Evolutionary conservation across 495 filamentous ascomycete species (phyloP).

Genomic region (Extremus antarcticus): DNA sequence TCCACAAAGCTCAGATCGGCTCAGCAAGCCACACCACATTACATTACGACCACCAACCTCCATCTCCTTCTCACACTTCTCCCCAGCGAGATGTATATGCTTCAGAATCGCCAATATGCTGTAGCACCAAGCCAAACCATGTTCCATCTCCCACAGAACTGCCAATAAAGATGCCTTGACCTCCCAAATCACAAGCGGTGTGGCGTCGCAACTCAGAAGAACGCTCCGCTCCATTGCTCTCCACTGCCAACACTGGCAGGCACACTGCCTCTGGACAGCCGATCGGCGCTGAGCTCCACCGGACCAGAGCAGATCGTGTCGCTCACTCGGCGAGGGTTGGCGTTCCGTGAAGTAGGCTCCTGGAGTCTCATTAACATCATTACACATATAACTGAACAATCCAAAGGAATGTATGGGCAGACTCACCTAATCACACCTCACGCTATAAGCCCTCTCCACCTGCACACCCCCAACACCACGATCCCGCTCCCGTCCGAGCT

Average conservation of each 20-base stretch:
- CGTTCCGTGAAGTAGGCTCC: background rate
- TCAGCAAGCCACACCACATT: too few relatives aligned
- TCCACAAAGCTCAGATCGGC: too few relatives aligned
- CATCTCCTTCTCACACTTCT: too few relatives aligned
- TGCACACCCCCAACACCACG: conserved; percentile 1
- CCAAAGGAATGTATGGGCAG: background rate
- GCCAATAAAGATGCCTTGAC: too few relatives aligned
- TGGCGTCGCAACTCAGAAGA: too few relatives aligned
- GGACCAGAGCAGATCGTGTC: background rate
- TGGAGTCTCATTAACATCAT: background rate
- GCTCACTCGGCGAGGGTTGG: background rate
- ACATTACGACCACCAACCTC: too few relatives aligned
- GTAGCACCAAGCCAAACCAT: too few relatives aligned
- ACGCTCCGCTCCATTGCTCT: background rate
- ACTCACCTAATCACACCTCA: conserved; percentile 16
- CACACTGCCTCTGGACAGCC: background rate
- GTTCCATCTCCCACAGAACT: too few relatives aligned
- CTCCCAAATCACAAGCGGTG: too few relatives aligned
- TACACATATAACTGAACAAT: background rate
- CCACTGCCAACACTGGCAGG: background rate
- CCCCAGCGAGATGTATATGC: too few relatives aligned
- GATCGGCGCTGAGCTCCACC: background rate
- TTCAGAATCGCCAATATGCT: too few relatives aligned
- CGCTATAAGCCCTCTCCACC: conserved; percentile 18
- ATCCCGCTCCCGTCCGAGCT: background rate